Base-by-base conservation (phyloP, 140 eudicot species). In the Erigeron philadelphicus region DNA sequence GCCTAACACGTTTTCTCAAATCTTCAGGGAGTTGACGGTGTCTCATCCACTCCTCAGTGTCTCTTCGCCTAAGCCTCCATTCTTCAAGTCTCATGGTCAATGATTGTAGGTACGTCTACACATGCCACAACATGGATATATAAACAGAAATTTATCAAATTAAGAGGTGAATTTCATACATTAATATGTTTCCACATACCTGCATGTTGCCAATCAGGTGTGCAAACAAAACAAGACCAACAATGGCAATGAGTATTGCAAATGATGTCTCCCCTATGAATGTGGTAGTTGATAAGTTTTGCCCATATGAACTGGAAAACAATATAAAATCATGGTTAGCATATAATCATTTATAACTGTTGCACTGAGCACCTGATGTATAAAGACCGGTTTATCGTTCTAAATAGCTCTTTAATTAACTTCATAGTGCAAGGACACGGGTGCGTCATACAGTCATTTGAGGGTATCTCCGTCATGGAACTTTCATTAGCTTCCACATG, bases 121-220 rank as follows among this genome's bases (percentile, higher is more conserved):
- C 41, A 73, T 42, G 70, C 66, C 67, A 45, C 41, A 66, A 47
- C 67, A 55, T 53, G 59, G 55, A 66, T 75, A 17, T 64, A 21
- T n/a, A 76, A 40, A 47, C 21, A 68, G 19, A 41, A 11, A 45
- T 16, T 25, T 43, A 73, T 11, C 1, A 40, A 67, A 74, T 8
- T 53, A 41, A 66, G 46, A 52, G 60, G 31, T 45, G 10, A 16
- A 3, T 2, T 67, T 53, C 40, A 54, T 75, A 12, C 41, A 40
- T 55, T 42, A 64, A 42, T 31, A 31, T 46, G 1, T 57, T 59
- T 77, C 15, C 23, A 76, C 42, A 46, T 62, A 87, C 99, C 95
- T 93, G 96, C 99, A 93, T 93, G 76, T 93, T 93, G 52, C 98
- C 98, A 68, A 93, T 93, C 72, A 93, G 84, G 67, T 93, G 99